Base-by-base conservation (phyloP, 2,329 filamentous ascomycete genomes). In the Cephalotrichum gorgonifer region DNA sequence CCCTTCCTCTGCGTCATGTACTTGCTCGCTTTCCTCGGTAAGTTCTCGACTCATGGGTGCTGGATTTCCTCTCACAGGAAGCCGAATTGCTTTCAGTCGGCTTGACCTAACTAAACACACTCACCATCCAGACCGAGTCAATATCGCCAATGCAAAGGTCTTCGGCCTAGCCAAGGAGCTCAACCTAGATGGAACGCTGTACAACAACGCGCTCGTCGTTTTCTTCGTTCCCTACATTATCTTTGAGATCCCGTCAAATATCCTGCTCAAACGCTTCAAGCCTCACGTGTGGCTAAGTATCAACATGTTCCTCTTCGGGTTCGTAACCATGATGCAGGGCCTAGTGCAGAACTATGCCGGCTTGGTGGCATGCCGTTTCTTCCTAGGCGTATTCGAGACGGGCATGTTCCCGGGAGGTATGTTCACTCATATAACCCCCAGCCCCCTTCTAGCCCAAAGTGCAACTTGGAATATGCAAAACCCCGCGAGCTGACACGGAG, bases 281-380 rank as follows among this genome's bases (percentile, higher is more conserved):
- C 84, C 85, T 2, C 75, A 83, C 54, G 67, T 86, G 44, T 88
- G 83, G 86, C 72, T 95, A 23, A 81, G 84, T 4, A 61, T 79
- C 47, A 95, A 90, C 69, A 95, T 95, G 85, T 85, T 91, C 54
- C 68, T 79, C 51, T 96, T 95, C 56, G 86, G 88, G 11, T 69
- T 94, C 23, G 76, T 83, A 42, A 87, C 85, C 20, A 72, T 86
- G 38, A 76, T 81, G 56, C 87, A 94, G 66, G 89, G 89, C 1
- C 66, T 95, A 5, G 85, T 89, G 2, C 70, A 79, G 52, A 94
- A 79, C 60, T 96, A 90, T 66, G 70, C 73, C 38, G 88, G 88
- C 2, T 70, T 96, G 15, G 74, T 95, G 46, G 74, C 81, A 0
- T 88, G 86, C 3, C 79, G 88, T 31, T 95, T 95, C 72, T 91